Evolutionary conservation across 2,329 filamentous ascomycete species (phyloP).

Genomic region (Trichoderma endophyticum): DNA sequence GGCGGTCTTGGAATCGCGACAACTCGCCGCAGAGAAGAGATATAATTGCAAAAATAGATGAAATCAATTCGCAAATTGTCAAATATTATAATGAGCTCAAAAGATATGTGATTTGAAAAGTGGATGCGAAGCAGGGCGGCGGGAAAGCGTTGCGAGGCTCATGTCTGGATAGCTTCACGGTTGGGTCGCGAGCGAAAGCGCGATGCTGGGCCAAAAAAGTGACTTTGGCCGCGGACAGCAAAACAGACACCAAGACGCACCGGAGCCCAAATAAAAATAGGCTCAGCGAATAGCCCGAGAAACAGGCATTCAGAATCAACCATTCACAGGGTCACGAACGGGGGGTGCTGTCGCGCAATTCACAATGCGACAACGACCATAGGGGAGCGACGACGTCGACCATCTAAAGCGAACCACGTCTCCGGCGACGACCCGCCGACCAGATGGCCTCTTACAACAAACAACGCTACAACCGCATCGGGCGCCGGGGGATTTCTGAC

Average conservation of each 20-base stretch:
- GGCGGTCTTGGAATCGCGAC: slow-evolving; percentile 10
- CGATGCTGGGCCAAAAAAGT: slow-evolving; percentile 24
- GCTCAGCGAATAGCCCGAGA: slow-evolving; percentile 20
- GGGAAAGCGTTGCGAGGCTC: slow-evolving; percentile 22
- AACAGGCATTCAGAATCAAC: neutral
- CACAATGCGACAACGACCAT: slow-evolving; percentile 33
- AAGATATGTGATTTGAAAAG: neutral
- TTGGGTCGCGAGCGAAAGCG: neutral
- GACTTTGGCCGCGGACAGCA: slow-evolving; percentile 25
- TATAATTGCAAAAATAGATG: neutral
- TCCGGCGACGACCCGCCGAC: slow-evolving; percentile 13
- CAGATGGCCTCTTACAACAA: neutral
- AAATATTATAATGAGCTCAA: neutral
- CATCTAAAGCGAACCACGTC: slow-evolving; percentile 21
- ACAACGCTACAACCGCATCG: neutral
- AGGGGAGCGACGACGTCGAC: slow-evolving; percentile 17
- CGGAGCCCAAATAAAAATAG: slow-evolving; percentile 19
- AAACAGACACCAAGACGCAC: slow-evolving; percentile 20
- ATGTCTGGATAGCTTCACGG: slow-evolving; percentile 36
- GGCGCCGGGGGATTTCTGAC: neutral
- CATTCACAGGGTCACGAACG: slow-evolving; percentile 10
- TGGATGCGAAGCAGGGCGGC: slow-evolving; percentile 21
- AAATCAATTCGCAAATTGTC: neutral
- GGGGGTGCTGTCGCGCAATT: slow-evolving; percentile 25
- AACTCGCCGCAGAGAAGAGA: neutral